Base-by-base conservation (phyloP, 192 early-diverging fungal species). In the Coemansia sp. region DNA sequence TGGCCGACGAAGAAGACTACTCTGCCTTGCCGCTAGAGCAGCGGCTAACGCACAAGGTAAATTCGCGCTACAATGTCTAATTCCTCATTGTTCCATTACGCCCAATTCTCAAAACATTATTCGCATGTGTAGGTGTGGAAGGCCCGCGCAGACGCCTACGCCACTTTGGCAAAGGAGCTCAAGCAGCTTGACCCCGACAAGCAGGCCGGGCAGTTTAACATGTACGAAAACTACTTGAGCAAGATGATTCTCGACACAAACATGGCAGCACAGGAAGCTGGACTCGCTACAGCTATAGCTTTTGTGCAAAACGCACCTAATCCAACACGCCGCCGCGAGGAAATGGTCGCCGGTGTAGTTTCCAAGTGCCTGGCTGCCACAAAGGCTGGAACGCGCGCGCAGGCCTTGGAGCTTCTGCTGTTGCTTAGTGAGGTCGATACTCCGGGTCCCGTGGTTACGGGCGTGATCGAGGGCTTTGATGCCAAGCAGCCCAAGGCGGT, bases 401-500 rank as follows among this genome's bases (percentile, higher is more conserved):
- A 88, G 66, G 89, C 91, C 17, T 64, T 90, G 38, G 95, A 98
- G 42, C 76, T 95, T 14, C 80, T 97, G 58, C 75, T 98, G 40
- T 71, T 94, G 81, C 93, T 92, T 71, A 89, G 93, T 46, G 98
- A 99, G 80, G 89, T 93, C 4, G 96, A 98, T 65, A 81, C 73
- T 21, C 89, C 90, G 9, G 93, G 93, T 32, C 90, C 92, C 5
- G 91, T 98, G 16, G 87, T 99, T 61, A 92, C 93, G 63, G 78
- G 89, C 0, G 82, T 97, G 21, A 66, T 97, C 8, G 86, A 86
- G 40, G 92, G 90, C 0, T 78, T 96, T 44, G 86, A 88, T 14
- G 90, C 85, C 67, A 99, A 98, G 76, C 91, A 91, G 61, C 98
- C 96, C 26, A 99, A 98, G 69, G 87, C 93, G 6, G 92, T 96